A percentile compares a stretch with the other conserved stretches of the same genome.
Conservation (phyloP, 192 early-diverging fungal genomes). For the Gonapodya sp. region DNA sequence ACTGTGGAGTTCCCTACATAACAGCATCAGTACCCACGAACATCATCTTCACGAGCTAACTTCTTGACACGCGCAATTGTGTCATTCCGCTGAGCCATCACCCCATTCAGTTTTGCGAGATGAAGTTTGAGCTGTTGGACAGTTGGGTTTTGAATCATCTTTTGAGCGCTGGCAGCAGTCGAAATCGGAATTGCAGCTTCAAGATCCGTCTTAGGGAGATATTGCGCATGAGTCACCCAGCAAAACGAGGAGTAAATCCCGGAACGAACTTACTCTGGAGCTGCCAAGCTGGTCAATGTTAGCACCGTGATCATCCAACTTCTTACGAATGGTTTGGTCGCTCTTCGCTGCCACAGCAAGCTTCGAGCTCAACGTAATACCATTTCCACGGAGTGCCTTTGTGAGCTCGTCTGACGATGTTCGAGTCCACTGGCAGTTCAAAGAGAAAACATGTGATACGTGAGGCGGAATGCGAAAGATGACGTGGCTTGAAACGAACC, state of each 20-base stretch:
- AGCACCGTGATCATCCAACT: neutral
- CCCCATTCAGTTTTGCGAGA: conserved; percentile 41
- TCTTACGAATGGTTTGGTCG: neutral
- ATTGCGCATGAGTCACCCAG: neutral
- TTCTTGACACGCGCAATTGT: conserved; percentile 59
- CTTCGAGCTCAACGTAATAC: neutral
- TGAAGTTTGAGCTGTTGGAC: conserved; percentile 48
- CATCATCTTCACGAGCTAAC: conserved; percentile 63
- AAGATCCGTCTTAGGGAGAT: neutral
- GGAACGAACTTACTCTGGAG: neutral
- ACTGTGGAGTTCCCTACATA: neutral
- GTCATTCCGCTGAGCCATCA: conserved; percentile 46
- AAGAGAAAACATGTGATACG: too few species aligned
- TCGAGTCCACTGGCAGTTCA: neutral
- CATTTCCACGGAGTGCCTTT: neutral
- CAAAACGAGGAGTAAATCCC: neutral
- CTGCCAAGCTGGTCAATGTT: neutral
- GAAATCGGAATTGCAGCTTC: neutral
- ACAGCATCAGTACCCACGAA: conserved; percentile 29
- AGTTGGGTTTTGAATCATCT: conserved; percentile 36
- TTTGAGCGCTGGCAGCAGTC: neutral
- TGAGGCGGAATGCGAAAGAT: too few species aligned
- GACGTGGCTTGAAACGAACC: too few species aligned
- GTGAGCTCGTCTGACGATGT: neutral
- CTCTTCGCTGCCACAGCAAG: neutral